Percentiles rank a stretch among this genome's conserved stretches.
Evolutionary conservation across 768 basidiomycete genomes (phyloP).

Genomic region (Phylloporus sp.): DNA sequence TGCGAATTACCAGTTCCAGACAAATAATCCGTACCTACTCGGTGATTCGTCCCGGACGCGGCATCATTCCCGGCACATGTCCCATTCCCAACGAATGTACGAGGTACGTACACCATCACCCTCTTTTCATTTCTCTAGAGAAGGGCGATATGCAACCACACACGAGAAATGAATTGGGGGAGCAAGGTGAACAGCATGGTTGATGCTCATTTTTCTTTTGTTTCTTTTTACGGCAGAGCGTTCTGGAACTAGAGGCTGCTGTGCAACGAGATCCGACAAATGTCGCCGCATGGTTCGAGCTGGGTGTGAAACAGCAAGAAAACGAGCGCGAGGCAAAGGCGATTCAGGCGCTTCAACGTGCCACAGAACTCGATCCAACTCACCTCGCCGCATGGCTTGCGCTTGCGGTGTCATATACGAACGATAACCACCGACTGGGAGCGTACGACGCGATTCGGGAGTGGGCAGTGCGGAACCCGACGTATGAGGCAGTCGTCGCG

Average conservation of each 20-base stretch:
- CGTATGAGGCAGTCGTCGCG: conserved; percentile 47
- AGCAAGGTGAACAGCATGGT: conserved; percentile 8
- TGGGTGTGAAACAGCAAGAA: conserved; percentile 97
- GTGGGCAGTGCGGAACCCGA: conserved; percentile 68
- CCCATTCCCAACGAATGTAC: conserved; percentile 25
- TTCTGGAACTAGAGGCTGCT: conserved; percentile 84
- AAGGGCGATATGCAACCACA: conserved; percentile 8
- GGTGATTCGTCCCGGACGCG: conserved; percentile 51
- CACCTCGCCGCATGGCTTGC: conserved; percentile 85
- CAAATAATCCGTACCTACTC: conserved; percentile 72
- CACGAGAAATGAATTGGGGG: conserved; percentile 1
- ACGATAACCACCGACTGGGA: conserved; percentile 73
- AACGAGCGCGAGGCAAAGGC: conserved; percentile 94
- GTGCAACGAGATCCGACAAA: conserved; percentile 75
- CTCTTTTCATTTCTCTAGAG: conserved; percentile 11
- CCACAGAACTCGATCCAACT: conserved; percentile 75
- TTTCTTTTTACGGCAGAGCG: conserved; percentile 48
- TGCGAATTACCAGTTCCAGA: conserved; percentile 65
- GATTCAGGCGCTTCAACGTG: conserved; percentile 75
- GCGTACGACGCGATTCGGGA: conserved; percentile 77
- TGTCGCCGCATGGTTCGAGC: conserved; percentile 79
- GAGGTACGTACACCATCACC: conserved; percentile 36
- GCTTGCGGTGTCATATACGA: conserved; percentile 85
- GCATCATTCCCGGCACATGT: conserved; percentile 41
- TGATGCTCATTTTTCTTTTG: conserved; percentile 17